Base-by-base conservation (phyloP, 768 basidiomycete species). In the Galerina sulciceps region DNA sequence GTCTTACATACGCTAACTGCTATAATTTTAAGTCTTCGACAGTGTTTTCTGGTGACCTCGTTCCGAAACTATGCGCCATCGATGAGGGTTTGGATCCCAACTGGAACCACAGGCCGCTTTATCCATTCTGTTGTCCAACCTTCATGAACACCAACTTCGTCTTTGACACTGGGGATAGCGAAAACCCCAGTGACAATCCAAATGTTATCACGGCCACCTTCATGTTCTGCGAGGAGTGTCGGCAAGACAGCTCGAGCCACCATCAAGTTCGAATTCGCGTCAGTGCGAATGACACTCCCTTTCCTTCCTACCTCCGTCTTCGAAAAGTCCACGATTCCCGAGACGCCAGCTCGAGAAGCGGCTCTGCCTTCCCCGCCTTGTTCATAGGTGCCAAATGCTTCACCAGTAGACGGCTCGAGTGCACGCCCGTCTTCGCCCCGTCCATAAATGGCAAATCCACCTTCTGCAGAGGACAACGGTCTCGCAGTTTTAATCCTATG, bases 211-310 rank as follows among this genome's bases (percentile, higher is more conserved):
- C 73, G 74, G 4, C 73, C 68, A n/a, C 69, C 65, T 15, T 69
- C 68, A 57, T 86, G 80, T 41, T 79, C 75, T 2, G 77, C 84
- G 49, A 82, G 60, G 44, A 91, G 77, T 40, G 86, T 87, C 4
- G 89, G 89, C 57, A 90, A 69, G n/a, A 89, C 81, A 36, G 88
- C 85, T 18, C 88, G 76, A 2, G 89, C 79, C 35, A 82, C 83
- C 61, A 91, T 82, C 66, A 91, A 69, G 68, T 89, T 90, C 35
- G 88, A 80, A 71, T 92, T 91, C 35, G 89, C 85, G 67, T 92
- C 89, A 23, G 84, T 84, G 41, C 87, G 78, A 13, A 90, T 67
- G n/a, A 84, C 82, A 53, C 66, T 63, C 2, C 76, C 79, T 47
- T 58, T 67, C 44, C 78, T 69, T 46, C 59, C 26, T 31, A 31